A percentile compares a stretch with the other conserved stretches of the same genome.
Evolutionary conservation across 306 rosid genomes (phyloP).

Genomic region (Cucurbita maxima): DNA sequence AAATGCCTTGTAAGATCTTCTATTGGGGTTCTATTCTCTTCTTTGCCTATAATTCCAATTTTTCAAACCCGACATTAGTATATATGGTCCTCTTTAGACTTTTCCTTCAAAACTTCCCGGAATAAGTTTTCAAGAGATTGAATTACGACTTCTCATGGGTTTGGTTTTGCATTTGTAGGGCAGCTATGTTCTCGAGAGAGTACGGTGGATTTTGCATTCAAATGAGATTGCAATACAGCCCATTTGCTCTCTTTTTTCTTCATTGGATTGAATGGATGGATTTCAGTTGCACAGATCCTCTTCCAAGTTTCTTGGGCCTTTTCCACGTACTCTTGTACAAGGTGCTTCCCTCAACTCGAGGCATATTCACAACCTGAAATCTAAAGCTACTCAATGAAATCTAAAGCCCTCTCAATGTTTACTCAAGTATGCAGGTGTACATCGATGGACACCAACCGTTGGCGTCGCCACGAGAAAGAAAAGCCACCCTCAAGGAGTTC

Average conservation of each 20-base stretch:
- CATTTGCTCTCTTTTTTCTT: slow-evolving; percentile 52
- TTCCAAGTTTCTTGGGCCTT: slow-evolving; percentile 55
- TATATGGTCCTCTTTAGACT: too few species aligned
- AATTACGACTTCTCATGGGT: background rate
- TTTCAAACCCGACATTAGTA: too few species aligned
- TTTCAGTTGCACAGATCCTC: slow-evolving; percentile 41
- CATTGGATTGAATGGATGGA: slow-evolving; percentile 66
- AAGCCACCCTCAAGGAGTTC: slow-evolving; percentile 47
- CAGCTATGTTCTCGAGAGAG: slow-evolving; percentile 39
- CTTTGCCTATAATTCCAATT: background rate
- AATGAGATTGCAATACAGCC: slow-evolving; percentile 61
- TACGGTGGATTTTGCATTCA: slow-evolving; percentile 44
- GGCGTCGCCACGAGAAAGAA: slow-evolving; percentile 46
- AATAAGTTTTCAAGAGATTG: background rate
- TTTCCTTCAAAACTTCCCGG: too few species aligned
- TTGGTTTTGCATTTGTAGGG: slow-evolving; percentile 31
- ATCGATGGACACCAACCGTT: slow-evolving; percentile 45
- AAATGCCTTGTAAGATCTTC: slow-evolving; percentile 38
- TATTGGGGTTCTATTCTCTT: background rate
- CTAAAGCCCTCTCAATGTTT: background rate
- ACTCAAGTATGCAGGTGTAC: slow-evolving; percentile 31
- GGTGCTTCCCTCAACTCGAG: slow-evolving; percentile 18
- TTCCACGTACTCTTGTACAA: slow-evolving; percentile 39
- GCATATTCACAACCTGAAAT: background rate
- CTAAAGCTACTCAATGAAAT: background rate